These are phyloP conservation scores for Pythium sp. DNA, from an alignment of 352 stramenopile species.

Conservation along the genomic window DNA sequence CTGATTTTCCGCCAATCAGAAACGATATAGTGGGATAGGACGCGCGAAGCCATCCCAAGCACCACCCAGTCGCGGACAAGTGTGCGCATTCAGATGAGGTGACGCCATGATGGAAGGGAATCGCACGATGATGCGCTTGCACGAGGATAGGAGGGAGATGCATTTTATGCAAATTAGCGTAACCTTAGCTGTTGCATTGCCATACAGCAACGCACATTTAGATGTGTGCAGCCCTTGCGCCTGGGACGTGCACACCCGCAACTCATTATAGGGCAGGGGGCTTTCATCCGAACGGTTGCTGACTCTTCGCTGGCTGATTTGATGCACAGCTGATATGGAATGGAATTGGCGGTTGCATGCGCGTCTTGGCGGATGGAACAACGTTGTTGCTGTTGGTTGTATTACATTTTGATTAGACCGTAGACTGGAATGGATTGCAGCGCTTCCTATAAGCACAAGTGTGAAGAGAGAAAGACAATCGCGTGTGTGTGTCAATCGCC, in stretches of 20 bases:
- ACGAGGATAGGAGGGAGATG: no score
- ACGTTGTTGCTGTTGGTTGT: neutral
- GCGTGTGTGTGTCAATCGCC: neutral
- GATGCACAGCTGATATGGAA: neutral
- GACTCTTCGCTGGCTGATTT: neutral
- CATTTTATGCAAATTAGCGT: no score
- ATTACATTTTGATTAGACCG: conserved; percentile 51
- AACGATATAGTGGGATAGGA: neutral
- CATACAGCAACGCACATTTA: neutral
- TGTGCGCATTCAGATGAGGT: neutral
- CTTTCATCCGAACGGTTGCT: neutral
- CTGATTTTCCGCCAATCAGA: neutral
- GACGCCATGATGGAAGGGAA: neutral
- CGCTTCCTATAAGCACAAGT: conserved; percentile 28
- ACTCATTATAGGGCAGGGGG: neutral
- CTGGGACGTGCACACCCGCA: neutral
- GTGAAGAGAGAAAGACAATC: neutral
- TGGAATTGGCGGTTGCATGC: neutral
- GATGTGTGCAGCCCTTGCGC: neutral
- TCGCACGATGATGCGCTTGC: neutral
- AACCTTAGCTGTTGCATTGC: neutral
- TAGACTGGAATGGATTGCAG: conserved; percentile 50
- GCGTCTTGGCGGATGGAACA: neutral
- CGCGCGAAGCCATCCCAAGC: neutral
- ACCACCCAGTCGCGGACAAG: neutral